Conservation (phyloP, 1,284 basidiomycete genomes). For the Microstroma glucosiphilum region DNA sequence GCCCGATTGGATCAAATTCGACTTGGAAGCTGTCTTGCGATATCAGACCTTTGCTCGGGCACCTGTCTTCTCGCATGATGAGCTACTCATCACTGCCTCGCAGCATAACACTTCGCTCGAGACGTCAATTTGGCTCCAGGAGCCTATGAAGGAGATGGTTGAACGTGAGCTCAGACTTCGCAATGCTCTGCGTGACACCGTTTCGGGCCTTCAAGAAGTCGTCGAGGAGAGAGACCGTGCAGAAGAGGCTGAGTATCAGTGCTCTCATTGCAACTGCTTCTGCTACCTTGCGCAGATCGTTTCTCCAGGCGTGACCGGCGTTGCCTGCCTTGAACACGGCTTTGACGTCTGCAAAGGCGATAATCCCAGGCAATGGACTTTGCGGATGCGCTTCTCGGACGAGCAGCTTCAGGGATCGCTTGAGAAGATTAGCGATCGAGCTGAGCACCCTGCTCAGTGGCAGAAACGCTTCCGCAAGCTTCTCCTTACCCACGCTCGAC, state of each 20-base stretch:
- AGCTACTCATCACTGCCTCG: constrained; percentile 88
- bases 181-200: constrained; percentile 54
- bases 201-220: constrained; percentile 61
- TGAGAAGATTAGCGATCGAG: constrained; percentile 58
- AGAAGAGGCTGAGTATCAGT: constrained; percentile 86
- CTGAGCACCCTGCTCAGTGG: constrained; percentile 71
- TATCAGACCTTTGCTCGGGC: constrained; percentile 80
- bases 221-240: constrained; percentile 72
- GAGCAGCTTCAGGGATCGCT: constrained; percentile 58
- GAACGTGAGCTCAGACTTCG: constrained; percentile 72
- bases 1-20: constrained; percentile 86
- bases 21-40: constrained; percentile 76
- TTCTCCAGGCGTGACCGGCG: constrained; percentile 57
- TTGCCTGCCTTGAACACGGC: constrained; percentile 81
- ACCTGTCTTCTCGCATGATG: constrained; percentile 97
- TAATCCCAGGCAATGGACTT: constrained; percentile 57
- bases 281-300: constrained; percentile 89
- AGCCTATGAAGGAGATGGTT: constrained; percentile 74
- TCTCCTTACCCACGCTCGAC: constrained; percentile 59
- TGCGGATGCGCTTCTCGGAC: constrained; percentile 78
- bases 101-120: constrained; percentile 87
- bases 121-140: constrained; percentile 71
- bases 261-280: constrained; percentile 84
- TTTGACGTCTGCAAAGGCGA: constrained; percentile 69
- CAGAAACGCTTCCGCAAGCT: constrained; percentile 64